These are phyloP conservation scores for Colletotrichum sp. DNA, from an alignment of 2,329 filamentous ascomycete species.

Conservation along the genomic window DNA sequence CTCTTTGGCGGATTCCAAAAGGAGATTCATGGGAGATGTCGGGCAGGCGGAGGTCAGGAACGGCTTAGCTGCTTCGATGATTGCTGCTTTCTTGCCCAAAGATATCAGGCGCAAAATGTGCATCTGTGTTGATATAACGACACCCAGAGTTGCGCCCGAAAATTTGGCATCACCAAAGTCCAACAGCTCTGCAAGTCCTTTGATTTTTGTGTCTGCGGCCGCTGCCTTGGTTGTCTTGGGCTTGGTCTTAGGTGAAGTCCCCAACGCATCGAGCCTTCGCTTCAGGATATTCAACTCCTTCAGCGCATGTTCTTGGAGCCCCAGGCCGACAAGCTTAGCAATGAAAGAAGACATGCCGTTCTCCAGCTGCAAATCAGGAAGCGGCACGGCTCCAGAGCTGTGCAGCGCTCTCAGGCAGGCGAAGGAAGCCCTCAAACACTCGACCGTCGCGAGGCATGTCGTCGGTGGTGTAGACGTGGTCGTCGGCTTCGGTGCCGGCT, in stretches of 20 bases:
- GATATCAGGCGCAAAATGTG: slow-evolving; percentile 69
- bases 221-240: background rate
- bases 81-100: slow-evolving; percentile 61
- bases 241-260: background rate
- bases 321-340: slow-evolving; percentile 68
- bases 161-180: slow-evolving; percentile 57
- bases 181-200: slow-evolving; percentile 62
- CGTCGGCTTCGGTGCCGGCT: slow-evolving; percentile 31
- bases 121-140: slow-evolving; percentile 69
- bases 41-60: slow-evolving; percentile 56
- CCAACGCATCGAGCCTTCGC: slow-evolving; percentile 55
- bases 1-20: slow-evolving; percentile 51
- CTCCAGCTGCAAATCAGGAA: slow-evolving; percentile 73
- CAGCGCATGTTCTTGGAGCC: slow-evolving; percentile 69
- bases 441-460: slow-evolving; percentile 62
- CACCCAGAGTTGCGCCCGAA: slow-evolving; percentile 48
- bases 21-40: slow-evolving; percentile 63
- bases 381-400: slow-evolving; percentile 53
- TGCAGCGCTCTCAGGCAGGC: slow-evolving; percentile 65
- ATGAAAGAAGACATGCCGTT: slow-evolving; percentile 74
- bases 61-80: slow-evolving; percentile 62
- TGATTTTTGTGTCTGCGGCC: slow-evolving; percentile 32
- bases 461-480: slow-evolving; percentile 34
- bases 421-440: slow-evolving; percentile 74
- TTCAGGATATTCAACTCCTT: slow-evolving; percentile 74